phyloP scores from a whole-genome alignment of 2,329 filamentous ascomycete genomes.

The Epichloe baconii region DNA sequence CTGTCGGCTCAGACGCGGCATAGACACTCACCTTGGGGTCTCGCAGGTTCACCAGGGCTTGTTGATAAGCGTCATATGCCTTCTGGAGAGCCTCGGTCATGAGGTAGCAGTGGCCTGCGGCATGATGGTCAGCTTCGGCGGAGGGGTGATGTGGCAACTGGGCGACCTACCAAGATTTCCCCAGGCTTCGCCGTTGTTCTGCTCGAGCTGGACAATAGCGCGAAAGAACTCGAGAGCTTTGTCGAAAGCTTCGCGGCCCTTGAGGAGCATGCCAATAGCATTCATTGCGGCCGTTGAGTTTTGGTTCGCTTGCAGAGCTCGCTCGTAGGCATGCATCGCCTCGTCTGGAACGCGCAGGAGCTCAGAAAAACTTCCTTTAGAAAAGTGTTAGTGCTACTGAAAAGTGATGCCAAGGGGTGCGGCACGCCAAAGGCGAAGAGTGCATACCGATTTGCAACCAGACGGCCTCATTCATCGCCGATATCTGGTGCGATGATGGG shows the following conservation, averaged over 20 bases:
- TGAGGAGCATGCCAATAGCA: slow-evolving; percentile 80
- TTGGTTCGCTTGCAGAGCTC: slow-evolving; percentile 73
- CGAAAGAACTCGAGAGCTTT: slow-evolving; percentile 90
- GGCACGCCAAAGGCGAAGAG: slow-evolving; percentile 5
- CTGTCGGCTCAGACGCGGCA: neutral
- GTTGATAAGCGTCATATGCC: slow-evolving; percentile 92
- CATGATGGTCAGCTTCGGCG: slow-evolving; percentile 1
- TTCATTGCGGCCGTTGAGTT: slow-evolving; percentile 89
- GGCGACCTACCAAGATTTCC: slow-evolving; percentile 68
- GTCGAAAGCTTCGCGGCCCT: slow-evolving; percentile 84
- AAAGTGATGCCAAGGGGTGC: neutral
- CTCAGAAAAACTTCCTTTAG: slow-evolving; percentile 69
- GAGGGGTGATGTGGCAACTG: slow-evolving; percentile 10
- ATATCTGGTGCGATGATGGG: slow-evolving; percentile 60
- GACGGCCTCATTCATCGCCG: slow-evolving; percentile 68
- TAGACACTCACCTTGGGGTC: slow-evolving; percentile 65
- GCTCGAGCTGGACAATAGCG: slow-evolving; percentile 80
- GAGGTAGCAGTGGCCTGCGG: slow-evolving; percentile 81
- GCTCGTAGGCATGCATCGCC: slow-evolving; percentile 81
- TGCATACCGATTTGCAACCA: slow-evolving; percentile 84
- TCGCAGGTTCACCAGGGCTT: slow-evolving; percentile 80
- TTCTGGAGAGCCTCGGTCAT: slow-evolving; percentile 99
- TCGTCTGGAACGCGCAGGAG: slow-evolving; percentile 79
- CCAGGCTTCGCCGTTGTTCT: slow-evolving; percentile 88
- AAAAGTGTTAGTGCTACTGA: neutral